Percentiles rank a stretch among this genome's conserved stretches.
Conservation (phyloP, 768 basidiomycete species). For the Suillus sp. region DNA sequence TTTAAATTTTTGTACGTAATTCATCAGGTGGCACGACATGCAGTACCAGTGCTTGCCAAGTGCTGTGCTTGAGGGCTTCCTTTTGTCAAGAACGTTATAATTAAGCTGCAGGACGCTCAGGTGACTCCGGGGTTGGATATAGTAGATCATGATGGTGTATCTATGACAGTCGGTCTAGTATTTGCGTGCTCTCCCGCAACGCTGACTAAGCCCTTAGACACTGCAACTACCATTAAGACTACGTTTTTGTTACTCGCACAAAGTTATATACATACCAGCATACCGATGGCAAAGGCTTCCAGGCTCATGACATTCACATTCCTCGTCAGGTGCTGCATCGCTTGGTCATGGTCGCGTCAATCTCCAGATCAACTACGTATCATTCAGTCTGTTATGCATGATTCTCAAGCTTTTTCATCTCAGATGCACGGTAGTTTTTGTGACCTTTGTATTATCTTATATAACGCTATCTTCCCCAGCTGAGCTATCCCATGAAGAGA, state of each 20-base stretch:
- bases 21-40: no score
- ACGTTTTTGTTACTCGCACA: not conserved
- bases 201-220: no score
- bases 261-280: not conserved
- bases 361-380: constrained; percentile 16
- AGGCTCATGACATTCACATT: constrained; percentile 1
- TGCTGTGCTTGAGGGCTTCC: not conserved
- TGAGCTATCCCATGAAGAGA: constrained; percentile 12
- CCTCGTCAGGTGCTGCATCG: constrained; percentile 17
- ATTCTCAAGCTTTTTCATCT: not conserved
- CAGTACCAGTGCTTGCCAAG: no score
- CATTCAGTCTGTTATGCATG: not conserved
- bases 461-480: not conserved
- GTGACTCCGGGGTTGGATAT: not conserved
- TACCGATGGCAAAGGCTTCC: not conserved
- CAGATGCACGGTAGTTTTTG: constrained; percentile 3
- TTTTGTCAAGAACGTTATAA: not conserved
- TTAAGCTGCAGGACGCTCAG: not conserved
- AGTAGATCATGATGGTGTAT: not conserved
- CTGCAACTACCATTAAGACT: no score
- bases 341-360: constrained; percentile 33
- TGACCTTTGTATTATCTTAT: not conserved
- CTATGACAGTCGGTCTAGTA: not conserved
- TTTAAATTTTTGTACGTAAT: not conserved
- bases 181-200: not conserved